Evolutionary conservation across 163 green algal genomes (phyloP).

Genomic region (Coccomyxa subellipsoidea): DNA sequence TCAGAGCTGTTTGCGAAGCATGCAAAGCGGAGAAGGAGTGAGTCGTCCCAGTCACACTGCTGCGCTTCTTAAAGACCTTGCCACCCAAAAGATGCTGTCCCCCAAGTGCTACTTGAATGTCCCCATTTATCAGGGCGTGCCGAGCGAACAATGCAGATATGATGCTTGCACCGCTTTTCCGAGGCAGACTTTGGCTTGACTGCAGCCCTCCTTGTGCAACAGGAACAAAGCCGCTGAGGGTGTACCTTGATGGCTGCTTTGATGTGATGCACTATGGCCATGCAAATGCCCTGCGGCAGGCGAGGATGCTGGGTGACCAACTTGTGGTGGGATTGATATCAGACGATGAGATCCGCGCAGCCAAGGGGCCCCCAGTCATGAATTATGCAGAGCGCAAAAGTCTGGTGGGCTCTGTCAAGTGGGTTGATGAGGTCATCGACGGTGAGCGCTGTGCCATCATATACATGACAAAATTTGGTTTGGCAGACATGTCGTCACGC

Average conservation of each 20-base stretch:
- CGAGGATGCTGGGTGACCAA: slow-evolving; percentile 82
- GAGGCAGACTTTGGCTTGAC: background rate
- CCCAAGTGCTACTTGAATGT: too few species aligned
- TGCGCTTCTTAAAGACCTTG: too few species aligned
- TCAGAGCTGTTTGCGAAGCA: slow-evolving; percentile 71
- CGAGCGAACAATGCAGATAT: too few species aligned
- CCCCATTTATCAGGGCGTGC: too few species aligned
- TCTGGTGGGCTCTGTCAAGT: slow-evolving; percentile 92
- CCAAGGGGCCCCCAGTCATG: slow-evolving; percentile 89
- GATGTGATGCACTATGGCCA: slow-evolving; percentile 99
- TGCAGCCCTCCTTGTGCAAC: slow-evolving; percentile 15
- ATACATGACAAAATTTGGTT: too few species aligned
- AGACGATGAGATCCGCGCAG: slow-evolving; percentile 88
- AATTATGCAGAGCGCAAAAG: slow-evolving; percentile 82
- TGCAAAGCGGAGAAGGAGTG: slow-evolving; percentile 75
- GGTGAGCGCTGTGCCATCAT: too few species aligned
- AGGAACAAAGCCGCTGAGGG: slow-evolving; percentile 74
- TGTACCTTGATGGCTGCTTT: slow-evolving; percentile 99
- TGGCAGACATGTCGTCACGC: too few species aligned
- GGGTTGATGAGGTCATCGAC: slow-evolving; percentile 94
- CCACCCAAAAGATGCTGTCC: too few species aligned
- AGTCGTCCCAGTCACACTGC: too few species aligned
- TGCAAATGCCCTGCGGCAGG: slow-evolving; percentile 95
- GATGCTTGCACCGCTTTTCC: too few species aligned
- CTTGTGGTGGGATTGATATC: slow-evolving; percentile 94